Conservation (phyloP, 2,329 filamentous ascomycete species). For the Neonectria sp. region DNA sequence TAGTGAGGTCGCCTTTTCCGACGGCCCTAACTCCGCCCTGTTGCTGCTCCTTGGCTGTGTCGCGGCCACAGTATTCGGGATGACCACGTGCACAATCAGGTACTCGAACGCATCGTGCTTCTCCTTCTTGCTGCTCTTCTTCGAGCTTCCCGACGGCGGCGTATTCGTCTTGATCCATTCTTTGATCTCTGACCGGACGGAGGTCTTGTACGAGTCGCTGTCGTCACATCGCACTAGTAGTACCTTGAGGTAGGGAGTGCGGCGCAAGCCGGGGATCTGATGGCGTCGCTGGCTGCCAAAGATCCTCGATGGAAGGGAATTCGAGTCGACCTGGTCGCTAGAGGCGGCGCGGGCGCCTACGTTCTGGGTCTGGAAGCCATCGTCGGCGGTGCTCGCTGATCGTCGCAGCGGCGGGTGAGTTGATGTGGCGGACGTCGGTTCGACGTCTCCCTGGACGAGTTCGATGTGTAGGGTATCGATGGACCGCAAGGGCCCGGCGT, state of each 20-base stretch:
- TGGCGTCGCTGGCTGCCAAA: conserved; percentile 75
- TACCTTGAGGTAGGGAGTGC: conserved; percentile 94
- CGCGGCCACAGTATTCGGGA: conserved; percentile 87
- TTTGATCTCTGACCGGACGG: conserved; percentile 82
- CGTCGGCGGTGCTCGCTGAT: conserved; percentile 60
- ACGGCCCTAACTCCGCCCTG: conserved; percentile 67
- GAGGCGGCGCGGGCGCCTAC: conserved; percentile 60
- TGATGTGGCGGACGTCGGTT: conserved; percentile 57
- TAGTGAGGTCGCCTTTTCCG: conserved; percentile 81
- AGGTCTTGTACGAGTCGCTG: conserved; percentile 91
- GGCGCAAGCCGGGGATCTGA: conserved; percentile 93
- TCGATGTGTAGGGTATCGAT: conserved; percentile 95
- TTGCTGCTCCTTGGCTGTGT: conserved; percentile 79
- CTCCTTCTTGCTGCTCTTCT: conserved; percentile 77
- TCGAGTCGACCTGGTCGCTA: conserved; percentile 56
- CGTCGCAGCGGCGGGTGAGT: conserved; percentile 48
- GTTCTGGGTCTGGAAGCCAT: conserved; percentile 74
- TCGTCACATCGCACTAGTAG: conserved; percentile 94
- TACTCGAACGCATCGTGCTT: conserved; percentile 98
- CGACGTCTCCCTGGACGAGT: conserved; percentile 75
- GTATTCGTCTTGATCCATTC: conserved; percentile 92
- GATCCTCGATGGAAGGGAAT: conserved; percentile 51
- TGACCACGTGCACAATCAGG: conserved; percentile 92
- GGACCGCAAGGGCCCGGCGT: conserved; percentile 89
- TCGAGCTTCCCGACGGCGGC: conserved; percentile 69